Percentiles rank a stretch among this genome's conserved stretches.
Evolutionary conservation across 768 basidiomycete species (phyloP).

Genomic region (Lactifluus pinguis): DNA sequence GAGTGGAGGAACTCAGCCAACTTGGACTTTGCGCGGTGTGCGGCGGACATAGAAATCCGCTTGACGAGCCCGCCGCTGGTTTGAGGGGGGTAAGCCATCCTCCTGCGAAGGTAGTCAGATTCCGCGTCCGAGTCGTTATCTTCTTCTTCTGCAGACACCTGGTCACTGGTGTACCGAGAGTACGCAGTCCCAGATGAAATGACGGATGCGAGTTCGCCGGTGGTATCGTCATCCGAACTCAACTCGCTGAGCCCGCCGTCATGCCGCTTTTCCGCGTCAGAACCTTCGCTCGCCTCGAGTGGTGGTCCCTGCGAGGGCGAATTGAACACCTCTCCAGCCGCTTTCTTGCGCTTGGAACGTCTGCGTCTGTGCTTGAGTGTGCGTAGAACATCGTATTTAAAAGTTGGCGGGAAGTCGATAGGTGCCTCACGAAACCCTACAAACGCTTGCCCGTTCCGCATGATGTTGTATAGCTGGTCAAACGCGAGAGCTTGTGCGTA

Average conservation of each 20-base stretch:
- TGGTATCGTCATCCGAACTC: slow-evolving; percentile 30
- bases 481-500: slow-evolving; percentile 82
- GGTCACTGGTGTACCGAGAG: slow-evolving; percentile 7
- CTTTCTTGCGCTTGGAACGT: slow-evolving; percentile 27
- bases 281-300: slow-evolving; percentile 21
- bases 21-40: slow-evolving; percentile 19
- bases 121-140: slow-evolving; percentile 20
- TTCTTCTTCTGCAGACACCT: slow-evolving; percentile 12
- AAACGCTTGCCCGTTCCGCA: slow-evolving; percentile 61
- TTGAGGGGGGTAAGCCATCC: slow-evolving; percentile 4
- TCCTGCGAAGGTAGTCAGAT: slow-evolving; percentile 9
- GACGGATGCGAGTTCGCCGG: slow-evolving; percentile 41
- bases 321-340: slow-evolving; percentile 20
- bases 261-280: slow-evolving; percentile 29
- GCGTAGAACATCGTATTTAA: slow-evolving; percentile 80
- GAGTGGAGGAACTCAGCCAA: slow-evolving; percentile 12
- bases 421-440: slow-evolving; percentile 69
- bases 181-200: slow-evolving; percentile 44
- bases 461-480: slow-evolving; percentile 77
- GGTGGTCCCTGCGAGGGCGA: background rate
- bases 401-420: slow-evolving; percentile 87
- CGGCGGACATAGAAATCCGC: slow-evolving; percentile 17
- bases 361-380: slow-evolving; percentile 42
- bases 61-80: slow-evolving; percentile 12
- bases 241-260: slow-evolving; percentile 3